Base-by-base conservation (phyloP, 495 filamentous ascomycete genomes). In the Aspergillus ostianus region DNA sequence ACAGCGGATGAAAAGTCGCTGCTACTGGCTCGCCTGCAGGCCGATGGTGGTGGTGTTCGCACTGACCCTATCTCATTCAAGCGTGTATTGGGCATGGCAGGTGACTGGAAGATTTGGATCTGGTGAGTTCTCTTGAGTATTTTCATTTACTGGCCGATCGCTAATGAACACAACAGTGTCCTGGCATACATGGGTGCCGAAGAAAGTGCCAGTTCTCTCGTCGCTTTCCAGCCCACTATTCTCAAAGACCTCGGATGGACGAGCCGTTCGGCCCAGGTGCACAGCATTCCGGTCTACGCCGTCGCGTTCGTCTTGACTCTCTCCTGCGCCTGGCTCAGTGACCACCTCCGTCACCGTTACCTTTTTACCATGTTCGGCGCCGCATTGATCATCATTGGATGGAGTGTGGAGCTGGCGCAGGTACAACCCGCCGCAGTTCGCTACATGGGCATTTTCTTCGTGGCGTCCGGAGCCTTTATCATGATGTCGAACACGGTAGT, bases 161-260 rank as follows among this genome's bases (percentile, higher is more conserved):
- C 29, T 32, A 6, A 32, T 6, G 29, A 32, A 6, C 6, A 32
- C 29, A 10, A 44, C 36, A 55, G 44, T 30, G 44, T 55, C 41
- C 19, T 55, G 19, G 53, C 29, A 10, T 82, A 84, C 61, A 73
- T 82, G 53, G 82, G 78, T 45, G 63, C 79, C 41, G 77, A 75
- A 2, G 78, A 77, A 41, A 80, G 75, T 47, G 80, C 77, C 30
- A 80, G 84, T 61, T 68, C 76, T n/a, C 72, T 75, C 0, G 70
- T 72, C 1, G 82, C 82, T 61, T 84, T 85, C 66, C 75, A 79
- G 15, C 82, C 82, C 0, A 85, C 80, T 2, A 84, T 86, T 54
- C 70, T 86, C 36, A 66, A 74, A 13, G 75, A 84, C 47, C 73
- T 86, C 12, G 84, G 84, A 9, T 87, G 76, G 76, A 77, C 77